These are phyloP conservation scores for Trichoderma aggressivum DNA, from an alignment of 2,329 filamentous ascomycete genomes.

Conservation along the genomic window DNA sequence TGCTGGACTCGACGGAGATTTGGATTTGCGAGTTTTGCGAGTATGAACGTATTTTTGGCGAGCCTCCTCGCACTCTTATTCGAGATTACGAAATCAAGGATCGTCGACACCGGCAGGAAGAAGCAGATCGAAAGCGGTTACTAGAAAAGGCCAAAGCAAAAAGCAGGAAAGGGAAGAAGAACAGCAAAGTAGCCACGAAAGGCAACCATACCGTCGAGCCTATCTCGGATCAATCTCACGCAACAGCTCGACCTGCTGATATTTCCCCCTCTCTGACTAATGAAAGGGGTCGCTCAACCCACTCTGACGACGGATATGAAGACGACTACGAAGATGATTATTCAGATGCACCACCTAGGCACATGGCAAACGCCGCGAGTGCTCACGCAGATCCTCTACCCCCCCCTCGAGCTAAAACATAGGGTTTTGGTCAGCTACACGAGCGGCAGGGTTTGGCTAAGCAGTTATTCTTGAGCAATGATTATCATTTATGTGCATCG, in stretches of 20 bases:
- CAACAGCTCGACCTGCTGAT: conserved; percentile 24
- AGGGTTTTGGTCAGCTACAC: background rate
- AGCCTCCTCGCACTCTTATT: conserved; percentile 78
- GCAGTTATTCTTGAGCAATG: background rate
- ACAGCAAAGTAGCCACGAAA: conserved; percentile 51
- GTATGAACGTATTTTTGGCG: conserved; percentile 93
- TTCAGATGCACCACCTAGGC: conserved; percentile 23
- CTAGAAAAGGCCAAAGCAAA: conserved; percentile 94
- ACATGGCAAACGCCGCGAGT: background rate
- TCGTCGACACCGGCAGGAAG: conserved; percentile 73
- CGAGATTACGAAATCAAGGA: conserved; percentile 94
- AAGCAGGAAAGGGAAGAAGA: conserved; percentile 83
- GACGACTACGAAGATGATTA: conserved; percentile 33
- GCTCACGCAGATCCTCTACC: background rate
- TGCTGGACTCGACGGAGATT: conserved; percentile 66
- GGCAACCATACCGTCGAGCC: conserved; percentile 26
- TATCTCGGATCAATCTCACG: conserved; percentile 24
- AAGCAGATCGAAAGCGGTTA: conserved; percentile 80
- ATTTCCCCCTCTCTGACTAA: conserved; percentile 24
- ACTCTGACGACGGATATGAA: conserved; percentile 40
- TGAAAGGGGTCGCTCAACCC: conserved; percentile 36
- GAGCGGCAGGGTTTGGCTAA: background rate
- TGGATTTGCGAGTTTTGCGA: conserved; percentile 99
- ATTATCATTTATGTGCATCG: background rate
- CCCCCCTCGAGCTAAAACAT: conserved; percentile 13